A percentile compares a stretch with the other conserved stretches of the same genome.
phyloP scores from a whole-genome alignment of 352 stramenopile genomes.

The Pythium volutum region DNA sequence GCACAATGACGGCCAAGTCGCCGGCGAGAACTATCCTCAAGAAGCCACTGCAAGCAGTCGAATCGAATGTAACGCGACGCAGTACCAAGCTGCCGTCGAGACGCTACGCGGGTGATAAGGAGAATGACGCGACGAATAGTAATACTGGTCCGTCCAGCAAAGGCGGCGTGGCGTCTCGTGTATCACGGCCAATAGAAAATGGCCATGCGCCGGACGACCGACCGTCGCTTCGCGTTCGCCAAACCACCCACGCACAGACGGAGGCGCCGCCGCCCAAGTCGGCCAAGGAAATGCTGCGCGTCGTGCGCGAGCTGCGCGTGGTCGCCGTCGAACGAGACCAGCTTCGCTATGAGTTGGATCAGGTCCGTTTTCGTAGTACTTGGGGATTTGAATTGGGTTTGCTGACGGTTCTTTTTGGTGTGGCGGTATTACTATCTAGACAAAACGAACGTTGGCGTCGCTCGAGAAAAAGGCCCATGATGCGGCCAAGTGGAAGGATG shows the following conservation, averaged over 20 bases:
- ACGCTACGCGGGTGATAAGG: not conserved
- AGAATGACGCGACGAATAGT: not conserved
- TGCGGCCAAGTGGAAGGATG: slow-evolving; percentile 42
- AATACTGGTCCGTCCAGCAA: slow-evolving; percentile 21
- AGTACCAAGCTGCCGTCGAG: not conserved
- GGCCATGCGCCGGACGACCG: not conserved
- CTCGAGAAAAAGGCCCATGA: slow-evolving; percentile 54
- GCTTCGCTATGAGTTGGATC: slow-evolving; percentile 72
- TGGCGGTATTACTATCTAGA: slow-evolving; percentile 23
- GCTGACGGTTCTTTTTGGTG: not conserved
- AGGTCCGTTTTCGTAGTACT: slow-evolving; percentile 27
- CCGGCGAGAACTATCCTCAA: slow-evolving; percentile 25
- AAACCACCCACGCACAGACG: too few relatives aligned
- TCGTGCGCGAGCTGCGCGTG: slow-evolving; percentile 55
- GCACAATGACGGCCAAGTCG: slow-evolving; percentile 16
- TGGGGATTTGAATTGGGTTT: not conserved
- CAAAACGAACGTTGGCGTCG: slow-evolving; percentile 35
- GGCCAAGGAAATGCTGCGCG: slow-evolving; percentile 22
- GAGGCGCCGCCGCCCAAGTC: slow-evolving; percentile 16
- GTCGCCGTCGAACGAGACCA: slow-evolving; percentile 74
- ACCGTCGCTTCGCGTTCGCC: not conserved
- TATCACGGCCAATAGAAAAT: not conserved
- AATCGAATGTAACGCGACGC: not conserved
- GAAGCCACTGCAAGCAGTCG: not conserved
- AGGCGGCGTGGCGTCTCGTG: slow-evolving; percentile 14